These are phyloP conservation scores for Aspergillus ibericus DNA, from an alignment of 2,329 filamentous ascomycete genomes.

Conservation along the genomic window DNA sequence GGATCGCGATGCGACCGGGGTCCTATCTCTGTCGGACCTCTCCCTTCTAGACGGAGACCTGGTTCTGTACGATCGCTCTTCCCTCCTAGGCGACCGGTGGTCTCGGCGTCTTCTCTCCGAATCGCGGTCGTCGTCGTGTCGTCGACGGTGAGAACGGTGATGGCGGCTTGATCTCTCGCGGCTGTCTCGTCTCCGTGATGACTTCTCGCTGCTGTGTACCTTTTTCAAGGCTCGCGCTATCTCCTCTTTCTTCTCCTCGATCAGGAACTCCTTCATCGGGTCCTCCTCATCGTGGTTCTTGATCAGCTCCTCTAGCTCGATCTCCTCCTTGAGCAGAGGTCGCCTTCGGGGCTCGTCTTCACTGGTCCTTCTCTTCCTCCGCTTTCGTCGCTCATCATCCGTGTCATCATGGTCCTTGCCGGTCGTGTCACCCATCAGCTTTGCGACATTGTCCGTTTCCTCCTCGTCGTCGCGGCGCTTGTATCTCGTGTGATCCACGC, in stretches of 20 bases:
- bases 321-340: conserved; percentile 75
- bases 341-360: conserved; percentile 50
- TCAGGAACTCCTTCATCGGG: conserved; percentile 90
- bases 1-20: conserved; percentile 30
- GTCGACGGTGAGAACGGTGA: conserved; percentile 42
- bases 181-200: conserved; percentile 33
- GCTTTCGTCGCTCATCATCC: conserved; percentile 38
- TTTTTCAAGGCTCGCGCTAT: conserved; percentile 68
- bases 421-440: conserved; percentile 49
- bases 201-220: conserved; percentile 52
- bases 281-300: conserved; percentile 89
- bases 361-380: conserved; percentile 32
- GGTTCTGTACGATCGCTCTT: conserved; percentile 24
- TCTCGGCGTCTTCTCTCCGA: conserved; percentile 33
- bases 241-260: conserved; percentile 89
- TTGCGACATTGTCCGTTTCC: conserved; percentile 51
- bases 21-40: conserved; percentile 28
- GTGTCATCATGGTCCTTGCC: conserved; percentile 27
- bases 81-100: conserved; percentile 27
- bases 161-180: conserved; percentile 46
- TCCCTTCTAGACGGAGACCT: conserved; percentile 29
- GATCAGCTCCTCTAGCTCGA: conserved; percentile 72
- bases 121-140: conserved; percentile 31
- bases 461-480: conserved; percentile 75
- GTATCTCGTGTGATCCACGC: conserved; percentile 92